A percentile compares a stretch with the other conserved stretches of the same genome.
These are phyloP conservation scores for Pseudotulostoma volvatum DNA, from an alignment of 495 filamentous ascomycete genomes.

Conservation along the genomic window DNA sequence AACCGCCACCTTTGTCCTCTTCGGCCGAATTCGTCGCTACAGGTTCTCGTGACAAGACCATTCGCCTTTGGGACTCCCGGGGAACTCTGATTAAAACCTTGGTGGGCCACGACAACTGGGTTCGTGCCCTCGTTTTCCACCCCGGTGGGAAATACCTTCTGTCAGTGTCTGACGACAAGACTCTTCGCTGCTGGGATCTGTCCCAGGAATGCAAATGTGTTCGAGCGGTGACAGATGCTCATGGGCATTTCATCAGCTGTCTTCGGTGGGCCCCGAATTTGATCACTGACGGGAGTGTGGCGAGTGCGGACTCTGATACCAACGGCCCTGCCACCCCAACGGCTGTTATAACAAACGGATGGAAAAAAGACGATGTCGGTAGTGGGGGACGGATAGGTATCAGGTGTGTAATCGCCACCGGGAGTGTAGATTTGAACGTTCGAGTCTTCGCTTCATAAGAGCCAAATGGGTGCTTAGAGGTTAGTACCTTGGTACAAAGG, in stretches of 20 bases:
- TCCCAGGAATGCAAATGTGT: slow-evolving; percentile 81
- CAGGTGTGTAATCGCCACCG: slow-evolving; percentile 47
- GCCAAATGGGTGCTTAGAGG: no score
- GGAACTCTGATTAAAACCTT: slow-evolving; percentile 80
- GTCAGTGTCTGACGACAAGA: slow-evolving; percentile 78
- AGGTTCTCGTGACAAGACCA: slow-evolving; percentile 78
- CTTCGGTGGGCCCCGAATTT: slow-evolving; percentile 82
- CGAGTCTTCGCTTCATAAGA: slow-evolving; percentile 32
- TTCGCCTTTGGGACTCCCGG: slow-evolving; percentile 76
- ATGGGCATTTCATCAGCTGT: slow-evolving; percentile 77
- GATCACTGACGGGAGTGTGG: slow-evolving; percentile 37
- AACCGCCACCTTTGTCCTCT: slow-evolving; percentile 53
- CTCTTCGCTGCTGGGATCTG: slow-evolving; percentile 88
- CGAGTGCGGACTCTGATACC: slow-evolving; percentile 2
- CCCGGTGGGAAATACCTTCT: slow-evolving; percentile 88
- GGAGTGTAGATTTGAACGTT: slow-evolving; percentile 47
- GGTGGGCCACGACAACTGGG: slow-evolving; percentile 91
- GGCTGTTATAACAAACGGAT: slow-evolving; percentile 3
- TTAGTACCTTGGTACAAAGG: no score
- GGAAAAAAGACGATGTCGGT: slow-evolving; percentile 13
- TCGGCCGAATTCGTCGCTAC: slow-evolving; percentile 85
- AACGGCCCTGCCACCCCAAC: slow-evolving; percentile 1
- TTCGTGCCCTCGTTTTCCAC: slow-evolving; percentile 75
- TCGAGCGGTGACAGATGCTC: slow-evolving; percentile 61
- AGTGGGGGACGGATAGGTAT: slow-evolving; percentile 27